Evolutionary conservation across 2,329 filamentous ascomycete genomes (phyloP), one percentile per base, ranked within the genome.

Genomic region (Fusarium mexicanum): DNA sequence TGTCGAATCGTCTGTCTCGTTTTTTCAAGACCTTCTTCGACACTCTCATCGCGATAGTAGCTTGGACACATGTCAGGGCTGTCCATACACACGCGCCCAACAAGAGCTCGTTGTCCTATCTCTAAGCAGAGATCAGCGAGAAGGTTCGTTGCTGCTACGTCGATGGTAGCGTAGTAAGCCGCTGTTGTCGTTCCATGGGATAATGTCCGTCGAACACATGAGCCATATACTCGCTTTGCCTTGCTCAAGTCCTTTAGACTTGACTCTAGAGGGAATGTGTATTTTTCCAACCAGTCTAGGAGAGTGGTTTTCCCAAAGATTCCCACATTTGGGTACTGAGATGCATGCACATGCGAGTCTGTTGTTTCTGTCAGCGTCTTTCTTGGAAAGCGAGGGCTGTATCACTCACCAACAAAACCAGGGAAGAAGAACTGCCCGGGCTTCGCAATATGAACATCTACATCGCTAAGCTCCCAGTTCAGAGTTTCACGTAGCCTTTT

Each of bases 81-180:
- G 81, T 98, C 94, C 96, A 99, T 98, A 86, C 95, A 98, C n/a
- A 97, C 94, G 46, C 96, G 89, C 38, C 96, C 96, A 46, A 99
- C 90, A 74, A 98, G 93, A 12, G 96, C 96, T 61, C 96, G 88
- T 84, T 99, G 96, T 50, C 96, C 96, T 33, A 90, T 85, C 1
- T 84, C 80, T n/a, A 94, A 87, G 79, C 96, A 98, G 24, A 98
- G 89, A 73, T 94, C 91, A 1, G 95, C 93, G 11, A 99, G 91
- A 13, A 98, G 88, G 80, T 98, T 98, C n/a, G 96, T 99, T 4
- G 95, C 91, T 2, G 90, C 87, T 3, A 97, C 93, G 81, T 97
- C 92, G 72, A 94, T 91, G 33, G 96, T 98, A 67, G 96, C 96
- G 82, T 93, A 98, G 87, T 98, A 98, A n/a, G 94, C 90, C 11